A percentile compares a stretch with the other conserved stretches of the same genome.
These are phyloP conservation scores for Diaporthe aspalathi DNA, from an alignment of 2,329 filamentous ascomycete genomes.

Conservation along the genomic window DNA sequence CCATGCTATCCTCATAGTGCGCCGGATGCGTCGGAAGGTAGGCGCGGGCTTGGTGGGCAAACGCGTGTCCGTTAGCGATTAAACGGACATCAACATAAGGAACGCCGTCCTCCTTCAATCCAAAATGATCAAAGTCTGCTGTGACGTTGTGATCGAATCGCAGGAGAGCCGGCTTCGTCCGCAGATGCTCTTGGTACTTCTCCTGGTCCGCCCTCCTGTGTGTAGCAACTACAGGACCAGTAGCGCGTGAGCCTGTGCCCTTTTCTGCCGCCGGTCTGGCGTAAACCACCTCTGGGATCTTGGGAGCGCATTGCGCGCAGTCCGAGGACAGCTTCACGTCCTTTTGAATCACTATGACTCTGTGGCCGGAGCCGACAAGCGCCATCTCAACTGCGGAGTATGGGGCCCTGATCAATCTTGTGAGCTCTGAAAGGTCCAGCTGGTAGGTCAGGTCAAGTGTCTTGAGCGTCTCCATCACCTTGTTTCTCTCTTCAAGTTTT, in stretches of 20 bases:
- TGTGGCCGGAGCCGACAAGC: slow-evolving; percentile 12
- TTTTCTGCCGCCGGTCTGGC: neutral
- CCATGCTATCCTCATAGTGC: neutral
- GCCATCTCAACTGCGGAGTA: slow-evolving; percentile 34
- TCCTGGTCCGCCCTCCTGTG: slow-evolving; percentile 22
- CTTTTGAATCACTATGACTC: slow-evolving; percentile 6
- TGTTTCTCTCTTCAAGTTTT: neutral
- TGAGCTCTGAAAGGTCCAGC: slow-evolving; percentile 37
- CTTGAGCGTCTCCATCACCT: slow-evolving; percentile 16
- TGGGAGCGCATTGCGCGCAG: slow-evolving; percentile 21
- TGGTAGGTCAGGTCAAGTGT: slow-evolving; percentile 34
- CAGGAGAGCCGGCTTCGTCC: slow-evolving; percentile 19
- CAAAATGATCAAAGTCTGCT: neutral
- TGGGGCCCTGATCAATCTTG: slow-evolving; percentile 27
- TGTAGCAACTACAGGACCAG: slow-evolving; percentile 18
- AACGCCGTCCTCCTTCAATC: neutral
- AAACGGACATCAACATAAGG: slow-evolving; percentile 35
- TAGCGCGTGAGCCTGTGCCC: neutral
- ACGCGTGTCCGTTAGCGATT: slow-evolving; percentile 27
- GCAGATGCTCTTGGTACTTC: slow-evolving; percentile 1
- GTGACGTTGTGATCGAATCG: slow-evolving; percentile 34
- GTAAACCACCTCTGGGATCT: slow-evolving; percentile 19
- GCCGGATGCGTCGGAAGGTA: slow-evolving; percentile 27
- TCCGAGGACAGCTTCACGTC: slow-evolving; percentile 4
- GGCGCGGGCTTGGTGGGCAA: slow-evolving; percentile 36